Percentiles rank a stretch among this genome's conserved stretches.
phyloP scores from a whole-genome alignment of 805 yeast genomes.

The Clavispora carvajalis region DNA sequence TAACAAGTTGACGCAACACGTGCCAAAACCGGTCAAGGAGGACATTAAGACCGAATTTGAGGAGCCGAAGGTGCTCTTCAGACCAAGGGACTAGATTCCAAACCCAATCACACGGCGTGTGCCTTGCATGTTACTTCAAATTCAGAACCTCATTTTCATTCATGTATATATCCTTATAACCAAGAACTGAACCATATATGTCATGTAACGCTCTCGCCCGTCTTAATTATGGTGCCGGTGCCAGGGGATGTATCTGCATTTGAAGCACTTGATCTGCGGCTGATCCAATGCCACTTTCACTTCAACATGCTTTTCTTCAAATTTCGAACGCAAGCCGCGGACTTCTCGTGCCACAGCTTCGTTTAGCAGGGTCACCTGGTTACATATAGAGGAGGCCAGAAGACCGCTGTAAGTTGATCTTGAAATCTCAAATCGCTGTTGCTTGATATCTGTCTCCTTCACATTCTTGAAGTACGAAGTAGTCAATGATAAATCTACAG shows the following conservation, averaged over 20 bases:
- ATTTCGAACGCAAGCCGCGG: slow-evolving; percentile 8
- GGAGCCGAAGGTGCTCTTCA: slow-evolving; percentile 27
- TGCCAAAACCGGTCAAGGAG: slow-evolving; percentile 25
- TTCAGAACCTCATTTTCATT: slow-evolving; percentile 1
- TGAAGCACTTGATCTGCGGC: slow-evolving; percentile 6
- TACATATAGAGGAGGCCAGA: background rate
- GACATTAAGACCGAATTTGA: slow-evolving; percentile 24
- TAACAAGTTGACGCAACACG: slow-evolving; percentile 23
- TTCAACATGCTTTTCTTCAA: slow-evolving; percentile 7
- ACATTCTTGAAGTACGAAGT: background rate
- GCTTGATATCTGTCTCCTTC: background rate
- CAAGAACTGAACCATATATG: background rate
- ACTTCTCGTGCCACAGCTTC: slow-evolving; percentile 13
- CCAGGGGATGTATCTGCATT: slow-evolving; percentile 14
- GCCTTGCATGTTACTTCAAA: slow-evolving; percentile 2
- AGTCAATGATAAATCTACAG: background rate
- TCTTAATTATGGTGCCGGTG: slow-evolving; percentile 7
- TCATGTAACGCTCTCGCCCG: background rate
- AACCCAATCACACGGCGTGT: background rate
- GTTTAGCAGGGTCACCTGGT: slow-evolving; percentile 5
- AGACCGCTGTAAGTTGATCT: background rate
- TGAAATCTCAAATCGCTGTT: background rate
- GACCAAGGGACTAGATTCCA: slow-evolving; percentile 23
- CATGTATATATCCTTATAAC: slow-evolving; percentile 1
- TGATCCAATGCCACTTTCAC: slow-evolving; percentile 7